Evolutionary conservation across 2,329 filamentous ascomycete species (phyloP), one percentile per base, ranked within the genome.

Genomic region (Nemania diffusa): DNA sequence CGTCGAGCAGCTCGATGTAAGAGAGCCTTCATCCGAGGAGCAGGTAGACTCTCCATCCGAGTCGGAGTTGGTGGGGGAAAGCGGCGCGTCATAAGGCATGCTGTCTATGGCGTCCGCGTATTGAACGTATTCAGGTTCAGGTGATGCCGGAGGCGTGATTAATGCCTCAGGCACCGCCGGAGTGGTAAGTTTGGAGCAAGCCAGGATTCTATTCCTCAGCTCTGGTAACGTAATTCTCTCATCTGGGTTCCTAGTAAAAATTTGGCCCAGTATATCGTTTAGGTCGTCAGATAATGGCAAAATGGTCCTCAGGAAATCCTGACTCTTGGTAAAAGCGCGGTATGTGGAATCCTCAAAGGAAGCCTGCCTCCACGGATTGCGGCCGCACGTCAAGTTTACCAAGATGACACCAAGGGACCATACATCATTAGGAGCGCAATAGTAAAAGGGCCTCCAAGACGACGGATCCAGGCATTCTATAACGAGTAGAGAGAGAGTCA

Each of bases 401-500:
- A 99, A 87, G 78, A 99, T 97, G 60, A 99, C 95, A 73, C 96
- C 96, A n/a, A 99, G 87, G 76, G 92, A 95, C 96, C 96, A 99
- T 74, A 98, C 90, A 81, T 99, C 96, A 83, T 98, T 99, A 65
- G 95, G 92, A 59, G 93, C 94, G 72, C 94, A 97, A 73, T 90
- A 90, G 81, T 99, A 99, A 80, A 88, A 95, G 32, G 91, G 80
- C 85, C 88, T 87, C 87, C 89, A 76, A 84, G 91, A 81, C 64
- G 90, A 87, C 75, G 93, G 92, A 80, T 97, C 87, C 77, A 90
- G 89, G 79, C 96, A 99, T 88, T 99, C 96, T 97, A 81, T 62
- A 71, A 32, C 24, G 22, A 51, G 62, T 52, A 59, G 69, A 66
- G 68, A 63, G 71, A 62, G 69, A 60, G 69, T 76, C 64, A 75